Evolutionary conservation across 352 stramenopile species (phyloP).

Genomic region (Globisporangium nunn): DNA sequence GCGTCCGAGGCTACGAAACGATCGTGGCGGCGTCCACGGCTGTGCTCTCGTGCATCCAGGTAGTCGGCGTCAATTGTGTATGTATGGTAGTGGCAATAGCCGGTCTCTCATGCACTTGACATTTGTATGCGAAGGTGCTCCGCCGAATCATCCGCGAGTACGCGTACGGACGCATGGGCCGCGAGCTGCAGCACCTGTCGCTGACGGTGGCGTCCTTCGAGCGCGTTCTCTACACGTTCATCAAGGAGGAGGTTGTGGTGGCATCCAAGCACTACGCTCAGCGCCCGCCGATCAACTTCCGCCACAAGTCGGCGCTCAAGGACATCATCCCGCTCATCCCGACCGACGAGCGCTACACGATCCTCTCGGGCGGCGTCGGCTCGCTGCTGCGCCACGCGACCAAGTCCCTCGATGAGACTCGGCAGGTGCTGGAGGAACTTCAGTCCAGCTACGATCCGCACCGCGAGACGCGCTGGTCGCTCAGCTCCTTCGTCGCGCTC

Average conservation of each 20-base stretch:
- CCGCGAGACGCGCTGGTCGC: conserved; percentile 81
- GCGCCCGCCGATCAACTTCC: conserved; percentile 58
- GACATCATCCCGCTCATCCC: conserved; percentile 86
- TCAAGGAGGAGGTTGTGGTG: conserved; percentile 84
- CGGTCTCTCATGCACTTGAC: not conserved
- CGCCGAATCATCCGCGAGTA: conserved; percentile 84
- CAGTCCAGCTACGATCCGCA: conserved; percentile 79
- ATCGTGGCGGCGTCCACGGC: conserved; percentile 59
- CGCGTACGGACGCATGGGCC: conserved; percentile 70
- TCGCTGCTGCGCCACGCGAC: conserved; percentile 78
- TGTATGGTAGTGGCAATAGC: not conserved
- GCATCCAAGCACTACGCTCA: conserved; percentile 57
- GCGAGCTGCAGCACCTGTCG: conserved; percentile 81
- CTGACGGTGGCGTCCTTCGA: conserved; percentile 82
- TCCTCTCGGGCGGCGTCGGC: conserved; percentile 68
- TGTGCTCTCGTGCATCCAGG: conserved; percentile 69
- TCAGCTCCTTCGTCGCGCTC: conserved; percentile 56
- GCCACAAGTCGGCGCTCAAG: conserved; percentile 76
- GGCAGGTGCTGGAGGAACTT: conserved; percentile 70
- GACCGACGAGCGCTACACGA: conserved; percentile 72
- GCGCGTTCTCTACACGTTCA: conserved; percentile 82
- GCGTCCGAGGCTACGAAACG: conserved; percentile 67
- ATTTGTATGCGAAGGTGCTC: conserved; percentile 26
- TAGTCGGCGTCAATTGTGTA: not conserved
- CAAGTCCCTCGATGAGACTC: conserved; percentile 76